Percentiles rank a stretch among this genome's conserved stretches.
Evolutionary conservation across 129 eudicot genomes (phyloP).

Genomic region (Rutidosis leptorrhynchoides): DNA sequence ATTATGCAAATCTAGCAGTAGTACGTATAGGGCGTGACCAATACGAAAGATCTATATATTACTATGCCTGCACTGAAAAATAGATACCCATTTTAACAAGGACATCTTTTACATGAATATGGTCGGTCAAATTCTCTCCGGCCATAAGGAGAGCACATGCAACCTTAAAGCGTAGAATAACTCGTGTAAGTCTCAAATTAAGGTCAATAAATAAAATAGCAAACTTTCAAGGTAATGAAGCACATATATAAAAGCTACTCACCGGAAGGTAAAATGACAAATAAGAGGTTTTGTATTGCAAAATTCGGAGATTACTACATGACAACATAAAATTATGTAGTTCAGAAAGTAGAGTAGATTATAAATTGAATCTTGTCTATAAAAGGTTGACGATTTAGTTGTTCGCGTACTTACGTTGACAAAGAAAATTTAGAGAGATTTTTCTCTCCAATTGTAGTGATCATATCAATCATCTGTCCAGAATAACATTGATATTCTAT

Average conservation of each 20-base stretch:
- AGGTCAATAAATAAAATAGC: too few species aligned
- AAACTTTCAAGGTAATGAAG: not conserved
- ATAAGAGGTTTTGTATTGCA: constrained; percentile 71
- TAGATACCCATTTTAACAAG: constrained; percentile 74
- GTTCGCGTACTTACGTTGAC: constrained; percentile 44
- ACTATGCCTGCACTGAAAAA: constrained; percentile 77
- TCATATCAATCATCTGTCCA: constrained; percentile 82
- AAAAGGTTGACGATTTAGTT: not conserved
- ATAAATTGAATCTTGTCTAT: too few species aligned
- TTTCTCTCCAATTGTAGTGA: constrained; percentile 61
- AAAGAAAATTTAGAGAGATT: constrained; percentile 65
- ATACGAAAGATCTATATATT: not conserved
- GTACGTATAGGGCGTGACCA: too few species aligned
- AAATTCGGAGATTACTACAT: constrained; percentile 71
- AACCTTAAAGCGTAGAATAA: constrained; percentile 37
- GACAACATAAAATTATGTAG: constrained; percentile 6
- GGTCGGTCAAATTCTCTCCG: constrained; percentile 67
- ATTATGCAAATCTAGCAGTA: too few species aligned
- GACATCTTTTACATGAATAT: constrained; percentile 47
- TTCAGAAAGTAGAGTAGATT: not conserved
- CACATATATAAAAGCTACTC: constrained; percentile 22
- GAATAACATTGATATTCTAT: constrained; percentile 63
- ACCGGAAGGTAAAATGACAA: constrained; percentile 79
- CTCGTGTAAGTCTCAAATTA: not conserved
- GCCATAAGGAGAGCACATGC: constrained; percentile 67